These are phyloP conservation scores for Choiromyces venosus DNA, from an alignment of 495 filamentous ascomycete genomes.

Conservation along the genomic window DNA sequence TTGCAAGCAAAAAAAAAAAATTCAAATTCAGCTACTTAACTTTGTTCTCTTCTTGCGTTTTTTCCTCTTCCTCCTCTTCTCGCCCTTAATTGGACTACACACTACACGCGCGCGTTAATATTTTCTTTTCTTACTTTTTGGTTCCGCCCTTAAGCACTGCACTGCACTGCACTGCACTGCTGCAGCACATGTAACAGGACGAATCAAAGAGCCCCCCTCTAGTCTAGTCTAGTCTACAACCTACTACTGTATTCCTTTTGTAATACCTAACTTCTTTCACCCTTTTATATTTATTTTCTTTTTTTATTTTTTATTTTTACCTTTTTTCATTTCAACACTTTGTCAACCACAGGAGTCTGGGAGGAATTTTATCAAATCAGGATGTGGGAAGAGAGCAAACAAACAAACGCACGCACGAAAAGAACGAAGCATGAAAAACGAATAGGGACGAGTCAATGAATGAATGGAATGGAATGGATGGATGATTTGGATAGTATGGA, in stretches of 20 bases:
- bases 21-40: background rate
- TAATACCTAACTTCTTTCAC: conserved; percentile 3
- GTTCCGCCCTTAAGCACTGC: background rate
- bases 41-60: background rate
- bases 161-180: background rate
- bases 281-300: background rate
- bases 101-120: conserved; percentile 1
- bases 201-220: background rate
- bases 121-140: conserved; percentile 1
- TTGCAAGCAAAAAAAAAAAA: background rate
- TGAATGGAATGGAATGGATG: background rate
- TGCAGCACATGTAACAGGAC: background rate
- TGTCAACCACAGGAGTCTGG: background rate
- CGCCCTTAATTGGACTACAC: background rate
- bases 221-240: conserved; percentile 1
- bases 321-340: background rate
- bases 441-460: background rate
- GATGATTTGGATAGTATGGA: background rate
- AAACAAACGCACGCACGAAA: background rate
- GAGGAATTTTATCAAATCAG: background rate
- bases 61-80: background rate
- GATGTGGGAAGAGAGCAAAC: background rate
- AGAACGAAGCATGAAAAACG: background rate
- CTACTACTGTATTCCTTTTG: conserved; percentile 4
- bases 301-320: background rate